phyloP scores from a whole-genome alignment of 257 asterid species.

The Penstemon davidsonii region DNA sequence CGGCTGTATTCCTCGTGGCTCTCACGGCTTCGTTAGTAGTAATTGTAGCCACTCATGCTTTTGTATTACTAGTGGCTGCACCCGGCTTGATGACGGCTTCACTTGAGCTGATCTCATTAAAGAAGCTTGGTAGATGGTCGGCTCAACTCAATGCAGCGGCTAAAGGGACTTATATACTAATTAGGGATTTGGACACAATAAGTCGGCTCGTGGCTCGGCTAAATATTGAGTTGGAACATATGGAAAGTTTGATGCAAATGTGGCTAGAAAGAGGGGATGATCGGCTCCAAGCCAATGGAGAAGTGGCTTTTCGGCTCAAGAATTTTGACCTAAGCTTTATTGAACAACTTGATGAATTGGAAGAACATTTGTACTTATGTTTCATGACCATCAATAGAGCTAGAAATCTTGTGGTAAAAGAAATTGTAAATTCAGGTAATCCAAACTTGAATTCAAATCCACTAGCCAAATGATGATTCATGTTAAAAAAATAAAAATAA shows the following conservation, averaged over 20 bases:
- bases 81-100: conserved; percentile 47
- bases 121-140: conserved; percentile 46
- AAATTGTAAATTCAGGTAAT: conserved; percentile 39
- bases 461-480: conserved; percentile 22
- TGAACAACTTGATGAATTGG: conserved; percentile 79
- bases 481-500: no score
- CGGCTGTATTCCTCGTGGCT: conserved; percentile 49
- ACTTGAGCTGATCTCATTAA: conserved; percentile 44
- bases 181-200: conserved; percentile 76
- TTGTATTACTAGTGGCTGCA: conserved; percentile 66
- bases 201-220: conserved; percentile 75
- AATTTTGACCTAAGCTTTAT: conserved; percentile 54
- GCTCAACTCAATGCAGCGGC: conserved; percentile 81
- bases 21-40: conserved; percentile 45
- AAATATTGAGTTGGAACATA: conserved; percentile 68
- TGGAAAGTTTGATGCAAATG: conserved; percentile 43
- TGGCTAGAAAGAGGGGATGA: conserved; percentile 57
- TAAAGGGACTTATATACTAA: conserved; percentile 66
- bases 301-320: conserved; percentile 65
- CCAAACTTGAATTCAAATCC: conserved; percentile 32
- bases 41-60: conserved; percentile 58
- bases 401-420: conserved; percentile 68
- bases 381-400: conserved; percentile 84
- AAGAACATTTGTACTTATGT: conserved; percentile 77
- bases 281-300: conserved; percentile 57